These are phyloP conservation scores for Stagonosporopsis vannaccii DNA, from an alignment of 2,329 filamentous ascomycete species.

Conservation along the genomic window DNA sequence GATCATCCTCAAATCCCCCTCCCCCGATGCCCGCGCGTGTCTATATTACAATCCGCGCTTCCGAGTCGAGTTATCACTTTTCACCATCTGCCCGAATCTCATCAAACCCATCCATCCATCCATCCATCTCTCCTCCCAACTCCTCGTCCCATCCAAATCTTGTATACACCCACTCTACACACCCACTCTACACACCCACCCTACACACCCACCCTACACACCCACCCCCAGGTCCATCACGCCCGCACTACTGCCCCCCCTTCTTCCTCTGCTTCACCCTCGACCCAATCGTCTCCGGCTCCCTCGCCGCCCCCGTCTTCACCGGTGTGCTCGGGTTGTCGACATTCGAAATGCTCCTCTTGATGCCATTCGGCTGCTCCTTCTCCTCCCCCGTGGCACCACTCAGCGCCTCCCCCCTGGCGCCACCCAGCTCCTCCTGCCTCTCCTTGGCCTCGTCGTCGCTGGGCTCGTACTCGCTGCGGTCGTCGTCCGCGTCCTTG, in stretches of 20 bases:
- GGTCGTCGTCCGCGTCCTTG: constrained; percentile 71
- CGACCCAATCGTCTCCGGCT: neutral
- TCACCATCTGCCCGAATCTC: too few species aligned
- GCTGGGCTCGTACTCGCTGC: constrained; percentile 68
- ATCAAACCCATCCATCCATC: too few species aligned
- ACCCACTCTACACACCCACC: too few species aligned
- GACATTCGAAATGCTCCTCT: neutral
- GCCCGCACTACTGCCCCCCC: neutral
- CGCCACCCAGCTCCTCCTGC: constrained; percentile 19
- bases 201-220: too few species aligned
- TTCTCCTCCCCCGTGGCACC: neutral
- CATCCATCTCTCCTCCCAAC: too few species aligned
- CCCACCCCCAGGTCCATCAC: too few species aligned
- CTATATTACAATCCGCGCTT: too few species aligned
- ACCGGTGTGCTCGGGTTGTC: neutral
- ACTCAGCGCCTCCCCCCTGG: neutral
- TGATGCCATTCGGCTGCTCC: neutral
- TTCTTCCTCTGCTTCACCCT: neutral
- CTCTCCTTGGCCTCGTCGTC: constrained; percentile 55
- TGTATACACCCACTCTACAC: too few species aligned
- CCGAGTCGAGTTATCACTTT: too few species aligned
- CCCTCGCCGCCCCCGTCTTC: neutral
- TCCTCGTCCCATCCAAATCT: too few species aligned
- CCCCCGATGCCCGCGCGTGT: too few species aligned
- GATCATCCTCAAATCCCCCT: too few species aligned